phyloP scores from a whole-genome alignment of 208 protist species.

The Leishmania lainsoni region DNA sequence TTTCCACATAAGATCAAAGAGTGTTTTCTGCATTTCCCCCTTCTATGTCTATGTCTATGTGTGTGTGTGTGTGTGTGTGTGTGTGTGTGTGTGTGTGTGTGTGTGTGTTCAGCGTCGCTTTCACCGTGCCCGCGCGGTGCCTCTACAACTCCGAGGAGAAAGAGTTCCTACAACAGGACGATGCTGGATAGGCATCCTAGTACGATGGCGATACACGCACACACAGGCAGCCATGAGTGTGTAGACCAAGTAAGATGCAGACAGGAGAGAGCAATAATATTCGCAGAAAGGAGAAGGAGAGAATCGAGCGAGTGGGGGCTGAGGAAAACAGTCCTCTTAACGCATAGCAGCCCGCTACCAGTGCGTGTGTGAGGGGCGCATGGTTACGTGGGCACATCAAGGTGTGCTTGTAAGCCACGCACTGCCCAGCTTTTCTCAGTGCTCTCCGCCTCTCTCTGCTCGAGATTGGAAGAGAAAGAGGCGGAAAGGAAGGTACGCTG shows the following conservation, averaged over 20 bases:
- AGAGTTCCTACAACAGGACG: not conserved
- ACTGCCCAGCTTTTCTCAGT: not conserved
- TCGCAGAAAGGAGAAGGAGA: no score
- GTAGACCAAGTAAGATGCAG: not conserved
- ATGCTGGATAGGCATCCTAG: not conserved
- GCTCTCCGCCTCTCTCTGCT: not conserved
- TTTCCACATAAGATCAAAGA: slow-evolving; percentile 29
- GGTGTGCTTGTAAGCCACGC: not conserved
- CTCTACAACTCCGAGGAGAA: not conserved
- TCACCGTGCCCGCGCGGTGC: not conserved
- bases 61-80: not conserved
- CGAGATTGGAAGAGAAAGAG: not conserved
- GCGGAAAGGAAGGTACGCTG: not conserved
- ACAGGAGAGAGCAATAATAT: not conserved
- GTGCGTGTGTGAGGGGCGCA: not conserved
- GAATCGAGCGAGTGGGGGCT: not conserved
- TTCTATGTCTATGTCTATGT: not conserved
- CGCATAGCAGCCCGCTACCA: no score
- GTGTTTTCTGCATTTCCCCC: slow-evolving; percentile 25
- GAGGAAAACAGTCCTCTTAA: not conserved
- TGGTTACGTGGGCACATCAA: not conserved
- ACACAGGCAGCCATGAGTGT: not conserved
- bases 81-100: not conserved
- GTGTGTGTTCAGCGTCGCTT: not conserved
- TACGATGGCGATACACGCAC: not conserved